A percentile compares a stretch with the other conserved stretches of the same genome.
These are phyloP conservation scores for Neopestalotiopsis rosae DNA, from an alignment of 2,329 filamentous ascomycete species.

Conservation along the genomic window DNA sequence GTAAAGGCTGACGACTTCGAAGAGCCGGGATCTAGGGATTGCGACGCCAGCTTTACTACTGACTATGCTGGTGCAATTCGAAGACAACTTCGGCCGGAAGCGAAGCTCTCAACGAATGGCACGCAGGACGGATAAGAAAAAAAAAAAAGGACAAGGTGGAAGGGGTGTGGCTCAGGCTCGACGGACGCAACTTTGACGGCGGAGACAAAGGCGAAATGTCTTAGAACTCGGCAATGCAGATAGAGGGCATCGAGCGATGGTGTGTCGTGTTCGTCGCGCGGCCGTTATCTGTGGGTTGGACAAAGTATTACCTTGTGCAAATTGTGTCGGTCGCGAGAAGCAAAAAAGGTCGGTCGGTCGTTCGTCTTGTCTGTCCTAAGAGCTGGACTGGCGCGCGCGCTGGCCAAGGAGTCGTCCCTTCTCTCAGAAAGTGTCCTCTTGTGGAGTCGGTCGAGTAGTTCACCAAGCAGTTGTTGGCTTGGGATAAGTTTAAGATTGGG, in stretches of 20 bases:
- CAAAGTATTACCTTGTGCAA: not conserved
- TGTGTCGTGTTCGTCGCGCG: not conserved
- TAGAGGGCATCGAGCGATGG: not conserved
- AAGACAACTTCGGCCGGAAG: conserved; percentile 16
- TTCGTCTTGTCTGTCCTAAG: not conserved
- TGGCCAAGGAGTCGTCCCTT: not conserved
- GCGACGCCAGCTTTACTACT: conserved; percentile 54
- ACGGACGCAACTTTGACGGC: not conserved
- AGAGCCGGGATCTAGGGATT: conserved; percentile 47
- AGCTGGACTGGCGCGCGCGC: not conserved
- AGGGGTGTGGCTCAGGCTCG: conserved; percentile 5
- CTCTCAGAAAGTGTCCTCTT: conserved; percentile 1
- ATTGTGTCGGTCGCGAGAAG: not conserved
- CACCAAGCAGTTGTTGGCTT: not conserved
- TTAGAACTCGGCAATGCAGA: not conserved
- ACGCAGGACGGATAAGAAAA: conserved; percentile 19
- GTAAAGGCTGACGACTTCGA: conserved; percentile 61
- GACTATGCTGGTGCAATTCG: conserved; percentile 24
- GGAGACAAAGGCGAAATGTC: conserved; percentile 11
- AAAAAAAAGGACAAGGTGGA: conserved; percentile 5
- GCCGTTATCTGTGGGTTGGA: not conserved
- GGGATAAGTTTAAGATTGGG: not conserved
- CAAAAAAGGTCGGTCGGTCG: not conserved
- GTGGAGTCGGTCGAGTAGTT: not conserved
- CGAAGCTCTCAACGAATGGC: conserved; percentile 23